These are phyloP conservation scores for Corylus avellana DNA, from an alignment of 306 rosid species.

Conservation along the genomic window DNA sequence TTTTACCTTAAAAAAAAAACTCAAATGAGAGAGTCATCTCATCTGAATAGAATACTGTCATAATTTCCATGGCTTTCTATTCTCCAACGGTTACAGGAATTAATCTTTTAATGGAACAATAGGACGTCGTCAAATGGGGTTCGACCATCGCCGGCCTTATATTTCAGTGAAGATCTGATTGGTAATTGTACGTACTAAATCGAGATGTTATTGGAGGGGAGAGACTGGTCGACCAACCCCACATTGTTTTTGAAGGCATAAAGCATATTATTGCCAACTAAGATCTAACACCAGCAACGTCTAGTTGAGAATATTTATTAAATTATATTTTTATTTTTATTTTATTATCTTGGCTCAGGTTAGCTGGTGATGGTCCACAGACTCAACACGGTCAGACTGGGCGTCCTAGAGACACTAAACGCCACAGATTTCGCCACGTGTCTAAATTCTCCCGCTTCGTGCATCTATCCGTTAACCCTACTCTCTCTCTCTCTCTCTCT, in stretches of 20 bases:
- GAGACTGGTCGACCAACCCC: not conserved
- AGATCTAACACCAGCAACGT: conserved; percentile 15
- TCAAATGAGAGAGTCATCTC: no score
- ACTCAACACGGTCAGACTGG: conserved; percentile 25
- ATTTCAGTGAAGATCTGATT: not conserved
- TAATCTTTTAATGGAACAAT: no score
- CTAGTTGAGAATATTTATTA: conserved; percentile 14
- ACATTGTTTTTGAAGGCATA: not conserved
- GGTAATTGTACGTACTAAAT: not conserved
- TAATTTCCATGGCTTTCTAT: no score
- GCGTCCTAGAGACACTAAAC: not conserved
- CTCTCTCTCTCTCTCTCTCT: conserved; percentile 23
- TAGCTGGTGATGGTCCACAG: conserved; percentile 18
- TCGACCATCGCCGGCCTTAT: not conserved
- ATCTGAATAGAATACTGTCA: no score
- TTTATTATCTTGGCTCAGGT: conserved; percentile 17
- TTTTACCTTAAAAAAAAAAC: no score
- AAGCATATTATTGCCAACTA: conserved; percentile 19
- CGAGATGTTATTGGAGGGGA: no score
- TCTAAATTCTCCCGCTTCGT: conserved; percentile 49
- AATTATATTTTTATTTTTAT: not conserved
- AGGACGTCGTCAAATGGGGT: not conserved
- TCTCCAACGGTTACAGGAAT: no score
- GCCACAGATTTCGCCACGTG: conserved; percentile 67
- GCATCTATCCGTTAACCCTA: conserved; percentile 82